Evolutionary conservation across 192 early-diverging fungal species (phyloP).

Genomic region (Backusella sp.): DNA sequence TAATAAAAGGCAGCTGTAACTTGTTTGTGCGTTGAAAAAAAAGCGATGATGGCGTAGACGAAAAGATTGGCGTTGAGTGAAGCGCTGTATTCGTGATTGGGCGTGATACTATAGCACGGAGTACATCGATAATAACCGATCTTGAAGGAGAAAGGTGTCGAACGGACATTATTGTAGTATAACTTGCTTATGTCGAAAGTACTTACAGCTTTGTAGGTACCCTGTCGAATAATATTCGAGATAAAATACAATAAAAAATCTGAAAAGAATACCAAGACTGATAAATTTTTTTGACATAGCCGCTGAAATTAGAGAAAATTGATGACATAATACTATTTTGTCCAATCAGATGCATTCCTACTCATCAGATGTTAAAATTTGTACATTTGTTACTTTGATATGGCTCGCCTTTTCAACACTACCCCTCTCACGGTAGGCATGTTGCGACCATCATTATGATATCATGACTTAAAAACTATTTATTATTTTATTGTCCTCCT

Average conservation of each 20-base stretch:
- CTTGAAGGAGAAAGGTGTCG: slow-evolving; percentile 5
- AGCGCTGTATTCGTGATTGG: background rate
- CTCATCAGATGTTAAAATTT: background rate
- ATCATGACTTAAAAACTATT: too few species aligned
- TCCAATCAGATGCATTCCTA: background rate
- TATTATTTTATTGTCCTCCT: background rate
- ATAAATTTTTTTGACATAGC: background rate
- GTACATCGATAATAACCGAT: slow-evolving; percentile 20
- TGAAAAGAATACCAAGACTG: background rate
- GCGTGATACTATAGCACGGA: slow-evolving; percentile 26
- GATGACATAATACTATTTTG: background rate
- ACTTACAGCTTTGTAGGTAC: background rate
- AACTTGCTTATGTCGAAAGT: background rate
- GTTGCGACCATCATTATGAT: background rate
- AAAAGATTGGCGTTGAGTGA: background rate
- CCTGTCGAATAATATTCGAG: background rate
- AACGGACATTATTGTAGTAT: background rate
- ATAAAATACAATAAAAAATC: background rate
- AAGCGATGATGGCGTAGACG: background rate
- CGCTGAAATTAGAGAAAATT: background rate
- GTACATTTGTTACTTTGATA: background rate
- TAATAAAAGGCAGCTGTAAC: background rate
- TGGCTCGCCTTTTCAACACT: too few species aligned
- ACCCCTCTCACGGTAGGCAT: background rate
- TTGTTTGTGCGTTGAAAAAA: background rate